phyloP scores from a whole-genome alignment of 805 yeast species.

The Metschnikowia continentalis region DNA sequence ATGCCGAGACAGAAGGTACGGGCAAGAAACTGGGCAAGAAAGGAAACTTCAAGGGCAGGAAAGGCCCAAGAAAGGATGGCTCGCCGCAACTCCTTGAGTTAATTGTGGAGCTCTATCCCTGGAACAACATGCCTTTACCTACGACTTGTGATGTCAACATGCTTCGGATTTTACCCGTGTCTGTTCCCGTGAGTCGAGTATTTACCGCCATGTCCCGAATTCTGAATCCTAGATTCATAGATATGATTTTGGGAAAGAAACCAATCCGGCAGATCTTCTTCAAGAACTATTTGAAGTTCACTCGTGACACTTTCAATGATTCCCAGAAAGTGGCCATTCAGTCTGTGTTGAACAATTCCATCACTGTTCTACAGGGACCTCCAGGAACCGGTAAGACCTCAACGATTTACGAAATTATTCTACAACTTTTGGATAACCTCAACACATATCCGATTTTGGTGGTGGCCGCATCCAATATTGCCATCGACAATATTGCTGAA shows the following conservation, averaged over 20 bases:
- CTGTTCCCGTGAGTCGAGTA: constrained; percentile 59
- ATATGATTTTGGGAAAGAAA: constrained; percentile 52
- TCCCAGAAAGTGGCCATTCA: constrained; percentile 55
- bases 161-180: constrained; percentile 51
- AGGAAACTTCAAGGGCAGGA: constrained; percentile 11
- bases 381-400: constrained; percentile 43
- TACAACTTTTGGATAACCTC: constrained; percentile 52
- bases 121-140: constrained; percentile 56
- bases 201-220: constrained; percentile 63
- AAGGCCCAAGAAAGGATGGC: constrained; percentile 5
- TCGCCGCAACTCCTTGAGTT: constrained; percentile 34
- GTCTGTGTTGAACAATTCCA: constrained; percentile 47
- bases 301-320: constrained; percentile 48
- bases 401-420: constrained; percentile 40
- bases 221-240: constrained; percentile 48
- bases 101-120: constrained; percentile 49
- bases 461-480: constrained; percentile 73
- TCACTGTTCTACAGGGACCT: constrained; percentile 47
- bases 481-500: constrained; percentile 73
- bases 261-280: constrained; percentile 55
- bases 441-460: constrained; percentile 62
- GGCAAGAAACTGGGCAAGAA: constrained; percentile 1
- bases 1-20: constrained; percentile 23
- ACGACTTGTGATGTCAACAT: constrained; percentile 34
- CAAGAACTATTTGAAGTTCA: constrained; percentile 48